Conservation (phyloP, 352 stramenopile species). For the Pythium brachiatum region DNA sequence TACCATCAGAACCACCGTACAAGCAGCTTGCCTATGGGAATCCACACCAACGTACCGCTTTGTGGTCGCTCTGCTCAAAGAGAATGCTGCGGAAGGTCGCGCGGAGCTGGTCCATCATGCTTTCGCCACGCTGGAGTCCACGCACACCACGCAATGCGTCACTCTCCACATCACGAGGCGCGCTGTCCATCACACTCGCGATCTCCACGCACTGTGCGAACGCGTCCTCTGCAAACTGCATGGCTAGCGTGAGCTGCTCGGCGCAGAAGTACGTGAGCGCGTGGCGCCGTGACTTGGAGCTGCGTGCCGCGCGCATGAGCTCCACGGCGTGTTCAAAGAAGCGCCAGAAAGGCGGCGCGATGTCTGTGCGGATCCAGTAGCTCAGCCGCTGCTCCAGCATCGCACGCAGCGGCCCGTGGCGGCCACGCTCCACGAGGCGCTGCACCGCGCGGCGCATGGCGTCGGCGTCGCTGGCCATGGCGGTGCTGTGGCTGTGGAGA, state of each 20-base stretch:
- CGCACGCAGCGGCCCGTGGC: conserved; percentile 44
- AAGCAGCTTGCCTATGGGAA: no score
- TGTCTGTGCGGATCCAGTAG: conserved; percentile 64
- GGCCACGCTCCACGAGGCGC: conserved; percentile 26
- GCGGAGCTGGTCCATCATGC: conserved; percentile 55
- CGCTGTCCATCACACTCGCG: conserved; percentile 49
- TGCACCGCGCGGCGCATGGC: conserved; percentile 35
- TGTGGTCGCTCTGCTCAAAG: conserved; percentile 41
- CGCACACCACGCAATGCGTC: conserved; percentile 17
- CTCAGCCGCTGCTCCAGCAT: conserved; percentile 62
- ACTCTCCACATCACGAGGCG: conserved; percentile 5
- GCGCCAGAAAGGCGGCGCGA: conserved; percentile 61
- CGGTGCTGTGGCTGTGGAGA: conserved; percentile 1
- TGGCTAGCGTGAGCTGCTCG: conserved; percentile 66
- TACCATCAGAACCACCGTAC: no score
- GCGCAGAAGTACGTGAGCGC: conserved; percentile 45
- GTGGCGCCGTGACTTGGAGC: conserved; percentile 25
- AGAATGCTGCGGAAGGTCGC: conserved; percentile 49
- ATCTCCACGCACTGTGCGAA: conserved; percentile 69
- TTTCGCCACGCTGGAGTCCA: conserved; percentile 13
- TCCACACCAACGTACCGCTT: conserved; percentile 20
- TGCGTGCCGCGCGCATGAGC: conserved; percentile 20
- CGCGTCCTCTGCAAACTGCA: conserved; percentile 71
- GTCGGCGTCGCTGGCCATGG: conserved; percentile 7
- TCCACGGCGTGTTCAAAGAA: conserved; percentile 42